phyloP scores from a whole-genome alignment of 2,329 filamentous ascomycete genomes.

The Hymenotorrendiella dingleyae region DNA sequence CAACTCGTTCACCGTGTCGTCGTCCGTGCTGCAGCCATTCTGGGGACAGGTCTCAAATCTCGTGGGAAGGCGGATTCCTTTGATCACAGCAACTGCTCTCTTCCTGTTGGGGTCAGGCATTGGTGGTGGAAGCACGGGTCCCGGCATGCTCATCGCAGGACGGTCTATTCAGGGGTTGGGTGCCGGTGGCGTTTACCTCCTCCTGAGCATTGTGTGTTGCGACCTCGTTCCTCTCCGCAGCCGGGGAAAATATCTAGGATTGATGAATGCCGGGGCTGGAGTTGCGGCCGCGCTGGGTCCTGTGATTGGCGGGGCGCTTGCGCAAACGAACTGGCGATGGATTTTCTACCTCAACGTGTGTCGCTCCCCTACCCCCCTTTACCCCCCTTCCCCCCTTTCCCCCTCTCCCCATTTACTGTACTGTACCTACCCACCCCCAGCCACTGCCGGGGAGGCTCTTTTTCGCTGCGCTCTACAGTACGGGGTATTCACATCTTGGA shows the following conservation, averaged over 20 bases:
- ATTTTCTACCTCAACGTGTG: constrained; percentile 3
- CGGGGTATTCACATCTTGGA: too few species aligned
- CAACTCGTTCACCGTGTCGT: neutral
- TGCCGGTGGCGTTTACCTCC: constrained; percentile 39
- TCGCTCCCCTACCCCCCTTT: too few species aligned
- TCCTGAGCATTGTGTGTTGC: constrained; percentile 38
- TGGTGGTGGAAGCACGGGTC: constrained; percentile 25
- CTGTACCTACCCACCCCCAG: too few species aligned
- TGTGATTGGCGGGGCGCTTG: constrained; percentile 17
- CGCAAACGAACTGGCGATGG: neutral
- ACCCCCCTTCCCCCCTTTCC: too few species aligned
- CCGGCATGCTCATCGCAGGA: constrained; percentile 26
- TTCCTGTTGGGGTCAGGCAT: constrained; percentile 4
- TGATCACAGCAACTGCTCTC: constrained; percentile 29
- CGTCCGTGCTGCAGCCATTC: constrained; percentile 41
- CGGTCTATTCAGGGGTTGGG: constrained; percentile 41
- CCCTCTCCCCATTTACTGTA: too few species aligned
- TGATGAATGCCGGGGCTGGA: constrained; percentile 24
- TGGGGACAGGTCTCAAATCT: constrained; percentile 46
- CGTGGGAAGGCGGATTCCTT: constrained; percentile 41
- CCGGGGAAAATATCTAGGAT: constrained; percentile 31
- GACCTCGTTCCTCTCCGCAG: constrained; percentile 37
- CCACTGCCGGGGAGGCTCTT: too few species aligned
- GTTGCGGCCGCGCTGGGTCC: constrained; percentile 22
- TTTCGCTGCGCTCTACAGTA: too few species aligned